Percentiles rank a stretch among this genome's conserved stretches.
Conservation (phyloP, 305 asterid genomes). For the Plantago coronopus region DNA sequence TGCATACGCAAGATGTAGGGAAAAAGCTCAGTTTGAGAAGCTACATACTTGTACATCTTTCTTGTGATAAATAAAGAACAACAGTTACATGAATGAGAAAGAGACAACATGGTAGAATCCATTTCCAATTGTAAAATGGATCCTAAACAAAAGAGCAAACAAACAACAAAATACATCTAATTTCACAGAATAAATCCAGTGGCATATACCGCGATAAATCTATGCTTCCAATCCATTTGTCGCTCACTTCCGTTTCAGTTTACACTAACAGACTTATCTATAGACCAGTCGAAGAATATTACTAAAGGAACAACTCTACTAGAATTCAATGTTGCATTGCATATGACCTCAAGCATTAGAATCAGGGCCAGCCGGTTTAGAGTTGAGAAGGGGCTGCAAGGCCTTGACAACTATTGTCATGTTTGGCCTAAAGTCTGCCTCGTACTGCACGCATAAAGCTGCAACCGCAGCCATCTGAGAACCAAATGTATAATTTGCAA, state of each 20-base stretch:
- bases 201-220: conserved; percentile 18
- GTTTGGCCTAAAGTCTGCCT: conserved; percentile 75
- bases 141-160: background rate
- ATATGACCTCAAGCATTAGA: conserved; percentile 26
- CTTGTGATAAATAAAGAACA: background rate
- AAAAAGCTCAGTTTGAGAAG: conserved; percentile 5
- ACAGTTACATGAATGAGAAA: background rate
- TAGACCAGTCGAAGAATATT: conserved; percentile 11
- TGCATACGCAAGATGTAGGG: conserved; percentile 4
- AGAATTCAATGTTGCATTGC: conserved; percentile 7
- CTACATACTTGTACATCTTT: background rate
- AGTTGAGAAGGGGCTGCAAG: conserved; percentile 70
- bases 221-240: conserved; percentile 23
- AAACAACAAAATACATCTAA: conserved; percentile 17
- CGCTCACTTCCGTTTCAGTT: conserved; percentile 17
- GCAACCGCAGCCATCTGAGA: conserved; percentile 80
- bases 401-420: conserved; percentile 79
- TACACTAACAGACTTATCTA: conserved; percentile 10
- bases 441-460: conserved; percentile 74
- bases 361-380: conserved; percentile 60
- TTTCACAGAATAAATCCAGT: conserved; percentile 14
- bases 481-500: too few relatives aligned
- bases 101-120: background rate
- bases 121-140: background rate
- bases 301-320: conserved; percentile 13